Percentiles rank a stretch among this genome's conserved stretches.
phyloP scores from a whole-genome alignment of 805 yeast species.

The Wickerhamomyces strasburgensis region DNA sequence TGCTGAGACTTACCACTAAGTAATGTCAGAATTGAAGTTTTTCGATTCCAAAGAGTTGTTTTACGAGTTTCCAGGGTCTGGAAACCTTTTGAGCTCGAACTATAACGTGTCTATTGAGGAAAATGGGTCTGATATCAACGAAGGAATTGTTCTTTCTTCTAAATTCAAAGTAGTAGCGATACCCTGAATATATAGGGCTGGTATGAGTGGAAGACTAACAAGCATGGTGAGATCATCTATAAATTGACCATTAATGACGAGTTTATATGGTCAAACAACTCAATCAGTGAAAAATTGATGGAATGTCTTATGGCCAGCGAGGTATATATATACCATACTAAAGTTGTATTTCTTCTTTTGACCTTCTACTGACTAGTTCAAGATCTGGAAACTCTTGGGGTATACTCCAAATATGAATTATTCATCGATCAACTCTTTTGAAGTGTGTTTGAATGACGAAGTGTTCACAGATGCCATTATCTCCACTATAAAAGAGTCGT shows the following conservation, averaged over 20 bases:
- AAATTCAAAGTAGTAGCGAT: neutral
- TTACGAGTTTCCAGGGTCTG: neutral
- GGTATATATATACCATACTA: neutral
- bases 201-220: no score
- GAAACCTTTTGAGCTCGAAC: neutral
- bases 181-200: neutral
- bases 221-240: neutral
- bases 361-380: no score
- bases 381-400: conserved; percentile 6
- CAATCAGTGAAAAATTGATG: neutral
- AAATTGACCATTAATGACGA: neutral
- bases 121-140: neutral
- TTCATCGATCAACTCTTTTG: conserved; percentile 10
- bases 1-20: no score
- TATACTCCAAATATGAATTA: conserved; percentile 5
- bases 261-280: neutral
- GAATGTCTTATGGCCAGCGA: neutral
- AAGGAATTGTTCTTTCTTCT: neutral
- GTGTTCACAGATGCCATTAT: conserved; percentile 7
- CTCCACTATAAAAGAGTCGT: conserved; percentile 2
- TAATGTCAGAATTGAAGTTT: neutral
- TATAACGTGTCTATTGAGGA: neutral
- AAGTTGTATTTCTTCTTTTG: neutral
- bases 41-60: neutral
- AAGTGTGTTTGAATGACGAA: conserved; percentile 6